Evolutionary conservation across 257 asterid species (phyloP).

Genomic region (Phtheirospermum japonicum): DNA sequence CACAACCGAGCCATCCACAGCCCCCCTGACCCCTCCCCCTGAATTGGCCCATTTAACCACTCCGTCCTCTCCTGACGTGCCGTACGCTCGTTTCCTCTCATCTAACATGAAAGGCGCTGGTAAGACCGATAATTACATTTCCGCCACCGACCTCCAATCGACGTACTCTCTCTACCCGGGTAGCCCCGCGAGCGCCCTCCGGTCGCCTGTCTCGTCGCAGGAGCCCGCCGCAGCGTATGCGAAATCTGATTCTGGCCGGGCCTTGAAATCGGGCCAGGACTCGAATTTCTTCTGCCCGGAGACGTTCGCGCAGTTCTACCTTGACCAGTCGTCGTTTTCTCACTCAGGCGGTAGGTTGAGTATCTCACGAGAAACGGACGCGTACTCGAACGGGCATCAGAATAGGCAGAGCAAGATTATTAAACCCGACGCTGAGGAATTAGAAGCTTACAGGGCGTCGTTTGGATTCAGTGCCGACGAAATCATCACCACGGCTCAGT

Average conservation of each 20-base stretch:
- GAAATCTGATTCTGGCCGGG: constrained; percentile 63
- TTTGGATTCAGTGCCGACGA: constrained; percentile 99
- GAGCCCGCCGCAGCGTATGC: constrained; percentile 20
- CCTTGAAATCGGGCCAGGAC: constrained; percentile 57
- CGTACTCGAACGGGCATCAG: constrained; percentile 60
- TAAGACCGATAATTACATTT: constrained; percentile 25
- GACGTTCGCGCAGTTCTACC: constrained; percentile 94
- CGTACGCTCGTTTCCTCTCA: constrained; percentile 61
- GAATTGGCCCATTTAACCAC: constrained; percentile 65
- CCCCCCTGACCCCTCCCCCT: constrained; percentile 70
- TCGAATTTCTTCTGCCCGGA: constrained; percentile 98
- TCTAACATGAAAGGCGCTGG: constrained; percentile 34
- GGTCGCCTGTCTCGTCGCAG: constrained; percentile 41
- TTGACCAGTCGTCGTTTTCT: constrained; percentile 76
- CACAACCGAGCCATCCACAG: constrained; percentile 76
- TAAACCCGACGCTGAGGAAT: constrained; percentile 87
- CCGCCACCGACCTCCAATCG: constrained; percentile 40
- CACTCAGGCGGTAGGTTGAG: constrained; percentile 92
- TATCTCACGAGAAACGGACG: constrained; percentile 85
- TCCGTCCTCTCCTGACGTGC: constrained; percentile 78
- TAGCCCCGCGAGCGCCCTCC: constrained; percentile 52
- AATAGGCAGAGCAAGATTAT: constrained; percentile 64
- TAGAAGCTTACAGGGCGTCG: constrained; percentile 96
- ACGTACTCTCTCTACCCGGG: constrained; percentile 51
- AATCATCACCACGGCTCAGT: constrained; percentile 68